Conservation (phyloP, 106 monocot species). For the Agapanthus africanus region DNA sequence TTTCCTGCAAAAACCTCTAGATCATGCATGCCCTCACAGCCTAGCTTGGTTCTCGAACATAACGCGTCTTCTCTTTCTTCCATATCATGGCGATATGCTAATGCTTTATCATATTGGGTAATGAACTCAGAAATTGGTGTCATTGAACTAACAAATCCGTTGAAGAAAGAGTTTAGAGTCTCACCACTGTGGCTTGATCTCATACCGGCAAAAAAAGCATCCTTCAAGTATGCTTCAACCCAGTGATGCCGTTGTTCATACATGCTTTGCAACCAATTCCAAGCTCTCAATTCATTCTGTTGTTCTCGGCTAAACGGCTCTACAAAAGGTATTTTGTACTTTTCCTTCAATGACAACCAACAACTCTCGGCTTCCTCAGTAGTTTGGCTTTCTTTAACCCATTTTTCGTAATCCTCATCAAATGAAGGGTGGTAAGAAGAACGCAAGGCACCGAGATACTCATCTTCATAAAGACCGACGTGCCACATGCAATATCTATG, state of each 20-base stretch:
- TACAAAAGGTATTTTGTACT: background rate
- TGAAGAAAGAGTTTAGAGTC: constrained; percentile 17
- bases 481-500: constrained; percentile 12
- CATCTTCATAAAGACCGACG: background rate
- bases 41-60: constrained; percentile 2
- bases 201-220: constrained; percentile 21
- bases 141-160: constrained; percentile 17
- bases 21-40: background rate
- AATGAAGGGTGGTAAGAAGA: background rate
- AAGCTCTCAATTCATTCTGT: background rate
- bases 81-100: constrained; percentile 5
- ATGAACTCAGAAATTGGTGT: constrained; percentile 22
- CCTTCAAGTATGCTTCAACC: background rate
- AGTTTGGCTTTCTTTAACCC: background rate
- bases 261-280: background rate
- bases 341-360: background rate
- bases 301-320: background rate
- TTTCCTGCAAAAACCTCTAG: background rate
- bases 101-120: constrained; percentile 13
- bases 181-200: constrained; percentile 14
- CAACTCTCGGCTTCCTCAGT: background rate
- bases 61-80: constrained; percentile 20
- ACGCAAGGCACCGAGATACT: background rate
- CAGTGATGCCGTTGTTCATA: background rate
- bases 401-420: background rate